Percentiles rank a stretch among this genome's conserved stretches.
phyloP scores from a whole-genome alignment of 306 rosid species.

The Vigna unguiculata region DNA sequence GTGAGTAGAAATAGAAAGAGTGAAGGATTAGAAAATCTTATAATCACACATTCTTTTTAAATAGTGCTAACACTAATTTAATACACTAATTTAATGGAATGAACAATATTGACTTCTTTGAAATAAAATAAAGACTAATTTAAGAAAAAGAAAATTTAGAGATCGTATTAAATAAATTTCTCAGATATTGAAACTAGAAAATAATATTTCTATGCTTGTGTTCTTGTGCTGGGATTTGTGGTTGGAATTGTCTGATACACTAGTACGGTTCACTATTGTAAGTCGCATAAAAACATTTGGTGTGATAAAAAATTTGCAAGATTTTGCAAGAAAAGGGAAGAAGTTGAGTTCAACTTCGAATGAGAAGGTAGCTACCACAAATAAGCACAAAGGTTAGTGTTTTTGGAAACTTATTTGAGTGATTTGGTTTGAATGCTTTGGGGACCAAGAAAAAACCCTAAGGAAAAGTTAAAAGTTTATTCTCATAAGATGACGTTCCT shows the following conservation, averaged over 20 bases:
- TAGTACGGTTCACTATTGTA: conserved; percentile 56
- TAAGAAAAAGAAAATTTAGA: too few relatives aligned
- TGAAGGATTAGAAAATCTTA: too few relatives aligned
- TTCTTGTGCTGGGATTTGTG: conserved; percentile 25
- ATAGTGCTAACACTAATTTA: too few relatives aligned
- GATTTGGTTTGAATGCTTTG: background rate
- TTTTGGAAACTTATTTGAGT: background rate
- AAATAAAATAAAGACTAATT: too few relatives aligned
- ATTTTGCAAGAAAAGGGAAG: background rate
- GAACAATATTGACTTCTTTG: too few relatives aligned
- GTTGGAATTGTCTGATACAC: conserved; percentile 46
- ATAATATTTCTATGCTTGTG: too few relatives aligned
- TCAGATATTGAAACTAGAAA: too few relatives aligned
- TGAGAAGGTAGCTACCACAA: background rate
- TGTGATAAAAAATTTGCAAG: background rate
- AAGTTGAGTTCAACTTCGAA: background rate
- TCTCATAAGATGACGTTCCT: too few relatives aligned
- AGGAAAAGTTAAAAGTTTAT: background rate
- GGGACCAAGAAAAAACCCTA: background rate
- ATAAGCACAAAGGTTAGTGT: background rate
- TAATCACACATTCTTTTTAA: too few relatives aligned
- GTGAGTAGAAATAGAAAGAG: too few relatives aligned
- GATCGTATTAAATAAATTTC: too few relatives aligned
- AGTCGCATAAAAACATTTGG: conserved; percentile 6
- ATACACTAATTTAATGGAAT: too few relatives aligned